Evolutionary conservation across 768 basidiomycete genomes (phyloP).

Genomic region (Auriculariales sp.): DNA sequence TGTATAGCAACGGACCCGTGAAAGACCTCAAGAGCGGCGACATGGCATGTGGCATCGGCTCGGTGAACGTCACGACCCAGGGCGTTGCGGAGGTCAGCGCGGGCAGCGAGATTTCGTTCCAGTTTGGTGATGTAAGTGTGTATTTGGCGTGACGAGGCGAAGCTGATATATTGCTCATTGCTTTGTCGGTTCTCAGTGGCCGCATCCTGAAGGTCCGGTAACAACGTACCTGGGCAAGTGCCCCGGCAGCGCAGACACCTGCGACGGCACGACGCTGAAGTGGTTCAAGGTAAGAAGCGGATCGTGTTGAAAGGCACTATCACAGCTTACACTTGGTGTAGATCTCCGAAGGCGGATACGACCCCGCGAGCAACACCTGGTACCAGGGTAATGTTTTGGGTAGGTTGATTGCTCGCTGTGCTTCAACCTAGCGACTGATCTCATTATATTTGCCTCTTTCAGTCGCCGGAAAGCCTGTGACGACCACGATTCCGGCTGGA

Average conservation of each 20-base stretch:
- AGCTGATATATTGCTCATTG: neutral
- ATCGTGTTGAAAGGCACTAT: no score
- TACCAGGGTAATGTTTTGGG: neutral
- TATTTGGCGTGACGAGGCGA: neutral
- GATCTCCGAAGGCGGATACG: no score
- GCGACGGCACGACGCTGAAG: neutral
- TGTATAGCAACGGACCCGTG: neutral
- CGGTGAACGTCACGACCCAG: neutral
- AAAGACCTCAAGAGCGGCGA: neutral
- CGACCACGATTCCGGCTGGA: neutral
- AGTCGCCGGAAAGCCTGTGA: no score
- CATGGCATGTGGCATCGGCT: neutral
- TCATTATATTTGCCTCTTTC: no score
- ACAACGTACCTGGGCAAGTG: slow-evolving; percentile 1
- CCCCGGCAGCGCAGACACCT: neutral
- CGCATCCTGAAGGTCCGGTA: neutral
- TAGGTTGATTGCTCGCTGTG: no score
- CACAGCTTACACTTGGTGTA: no score
- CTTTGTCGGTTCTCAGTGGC: neutral
- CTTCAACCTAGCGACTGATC: no score
- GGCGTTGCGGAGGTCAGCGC: neutral
- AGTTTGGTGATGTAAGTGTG: no score
- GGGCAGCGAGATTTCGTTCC: neutral
- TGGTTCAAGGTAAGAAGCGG: neutral
- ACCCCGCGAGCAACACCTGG: no score